Evolutionary conservation across 2,329 filamentous ascomycete genomes (phyloP), one percentile per base, ranked within the genome.

Genomic region (Xylariomycetidae sp.): DNA sequence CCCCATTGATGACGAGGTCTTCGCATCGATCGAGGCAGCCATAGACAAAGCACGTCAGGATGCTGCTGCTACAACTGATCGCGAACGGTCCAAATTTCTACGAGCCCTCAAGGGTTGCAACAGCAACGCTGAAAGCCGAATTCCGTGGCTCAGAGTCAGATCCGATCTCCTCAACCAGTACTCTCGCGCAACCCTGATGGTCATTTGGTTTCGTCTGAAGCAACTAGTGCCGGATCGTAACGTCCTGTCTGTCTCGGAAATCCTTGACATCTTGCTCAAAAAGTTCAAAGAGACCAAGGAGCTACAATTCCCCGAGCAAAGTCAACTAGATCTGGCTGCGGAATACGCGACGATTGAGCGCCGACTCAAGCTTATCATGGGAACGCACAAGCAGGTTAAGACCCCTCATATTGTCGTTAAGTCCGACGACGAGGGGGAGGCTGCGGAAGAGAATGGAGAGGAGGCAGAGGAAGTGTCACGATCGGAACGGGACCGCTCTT

Each of bases 161-260:
- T 33, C 30, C 7, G 35, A 40, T 15, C 23, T 48, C 10, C 31
- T 25, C 10, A 19, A 31, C 7, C 35, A 37, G 20, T 56, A 49
- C 47, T 34, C 42, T 0, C 45, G 53, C 4, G 41, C 52, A 7
- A 41, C 47, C 8, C 22, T 57, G 0, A 53, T 57, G 38, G 14
- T 58, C 3, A 48, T 45, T n/a, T 58, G 53, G 53, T 44, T 43
- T 29, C 52, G 54, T 6, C 37, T 58, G 8, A 46, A 41, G 25
- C 32, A 34, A 19, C 37, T 44, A 2, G 23, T 56, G 4, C 35
- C 48, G 1, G 44, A 49, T 23, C 49, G 43, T 43, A 37, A 37
- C 14, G 43, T 40, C 7, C 37, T 49, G 38, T 35, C 43, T 12
- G 36, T 52, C 4, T 42, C 49, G 2, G 49, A 54, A 20, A 40